Evolutionary conservation across 2,329 filamentous ascomycete species (phyloP), one percentile per base, ranked within the genome.

Genomic region (Aureobasidium subglaciale): DNA sequence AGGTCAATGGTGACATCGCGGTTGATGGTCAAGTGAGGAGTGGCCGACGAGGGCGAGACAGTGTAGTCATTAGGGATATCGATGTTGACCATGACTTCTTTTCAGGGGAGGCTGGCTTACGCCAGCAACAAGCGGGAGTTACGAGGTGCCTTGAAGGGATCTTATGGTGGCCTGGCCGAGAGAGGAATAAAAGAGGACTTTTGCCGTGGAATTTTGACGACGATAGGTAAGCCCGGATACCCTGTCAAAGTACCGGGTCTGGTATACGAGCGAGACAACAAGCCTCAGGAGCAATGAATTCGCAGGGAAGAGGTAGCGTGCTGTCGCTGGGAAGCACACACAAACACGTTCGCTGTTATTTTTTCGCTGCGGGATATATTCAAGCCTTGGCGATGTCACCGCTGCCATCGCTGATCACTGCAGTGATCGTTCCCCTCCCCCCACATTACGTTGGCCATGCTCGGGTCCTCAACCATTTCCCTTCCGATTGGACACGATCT

Each of bases 1-100:
- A 96, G 82, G 71, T 95, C 91, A 64, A 90, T 82, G 63, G 89
- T 90, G 65, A 92, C 90, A 78, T 95, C 89, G 73, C 90, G 90
- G 76, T 97, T 97, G 80, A 97, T 97, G 49, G 89, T 96, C 77
- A 96, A 77, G 71, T 93, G 88, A 58, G 92, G 90, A 57, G 89
- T 92, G 65, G 84, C 88, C 59, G 81, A 84, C 62, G 88, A 89
- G 70, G 90, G 93, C 71, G 88, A 70, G 57, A 67, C 82, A 68
- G 87, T 89, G 71, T 90, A 90, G 77, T 89, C 80, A 73, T 82
- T 81, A 70, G 90, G 88, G 60, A 93, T 86, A 65, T 85, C 84
- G 75, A 85, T 79, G 78, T 84, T 85, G 78, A 92, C 84, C 91
- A 96, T 96, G 77, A 52, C 48, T 52, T 41, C 75, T 72, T 59